Base-by-base conservation (phyloP, 306 rosid genomes). In the Begonia peltatifolia region DNA sequence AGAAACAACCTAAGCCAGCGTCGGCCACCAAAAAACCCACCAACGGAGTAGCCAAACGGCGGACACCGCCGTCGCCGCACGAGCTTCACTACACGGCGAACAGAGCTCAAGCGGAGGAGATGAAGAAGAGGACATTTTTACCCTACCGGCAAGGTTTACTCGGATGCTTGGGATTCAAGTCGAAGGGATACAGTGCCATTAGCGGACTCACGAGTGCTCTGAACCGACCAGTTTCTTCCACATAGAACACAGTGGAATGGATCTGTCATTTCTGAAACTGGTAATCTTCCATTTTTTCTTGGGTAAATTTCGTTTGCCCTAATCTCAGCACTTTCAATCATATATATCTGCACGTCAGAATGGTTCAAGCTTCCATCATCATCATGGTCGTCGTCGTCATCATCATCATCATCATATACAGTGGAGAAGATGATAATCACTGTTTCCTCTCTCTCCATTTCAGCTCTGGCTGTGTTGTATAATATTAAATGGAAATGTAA, bases 121-220 rank as follows among this genome's bases (percentile, higher is more conserved):
- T 86, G 85, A 81, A 82, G 67, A 90, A 66, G 75, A 90, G 82
- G 84, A 90, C 97, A 1, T 90, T 69, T 57, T 58, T 90, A 73
- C 97, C 97, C 11, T 90, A 90, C 55, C 70, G 80, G 56, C 95
- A 85, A 57, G 97, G 97, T 5, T 58, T 90, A 48, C 78, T 90
- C 41, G 97, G 97, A 2, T 85, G 97, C 66, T 72, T 90, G 64
- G 97, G 97, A 3, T 90, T 90, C 65, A 90, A 85, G 65, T 90
- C 95, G 0, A 90, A 82, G 57, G 94, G 97, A 11, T 90, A 90
- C 55, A 95, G 95, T 16, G 97, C 95, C 20, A 72, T 90, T 76
- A 85, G 71, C 67, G 97, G 95, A 52, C 74, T 85, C 38, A 84
- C 92, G 15, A 90, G 93, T 75, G 95, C 97, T 22, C 44, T 90